These are phyloP conservation scores for Rhizophagus sp. DNA, from an alignment of 192 early-diverging fungal genomes.

Conservation along the genomic window DNA sequence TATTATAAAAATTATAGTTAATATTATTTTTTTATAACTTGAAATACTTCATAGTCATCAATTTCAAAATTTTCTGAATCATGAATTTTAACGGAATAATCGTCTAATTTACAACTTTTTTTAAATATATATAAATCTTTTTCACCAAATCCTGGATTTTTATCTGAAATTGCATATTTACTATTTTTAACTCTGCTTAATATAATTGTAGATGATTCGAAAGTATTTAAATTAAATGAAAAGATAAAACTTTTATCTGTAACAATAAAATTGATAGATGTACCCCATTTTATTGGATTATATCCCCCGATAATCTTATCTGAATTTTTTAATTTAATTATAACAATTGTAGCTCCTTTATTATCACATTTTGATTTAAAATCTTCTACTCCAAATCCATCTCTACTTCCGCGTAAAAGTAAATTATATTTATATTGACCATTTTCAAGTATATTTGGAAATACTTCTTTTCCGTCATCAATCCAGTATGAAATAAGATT, in stretches of 20 bases:
- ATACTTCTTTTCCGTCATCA: background rate
- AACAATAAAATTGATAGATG: background rate
- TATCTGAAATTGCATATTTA: background rate
- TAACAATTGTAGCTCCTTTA: constrained; percentile 4
- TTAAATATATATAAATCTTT: no score
- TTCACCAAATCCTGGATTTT: no score
- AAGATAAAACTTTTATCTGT: background rate
- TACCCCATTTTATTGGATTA: background rate
- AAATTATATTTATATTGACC: constrained; percentile 14
- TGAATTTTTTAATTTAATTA: background rate
- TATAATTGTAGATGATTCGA: background rate
- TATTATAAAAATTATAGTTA: no score
- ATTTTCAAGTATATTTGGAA: no score
- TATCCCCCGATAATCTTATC: constrained; percentile 1
- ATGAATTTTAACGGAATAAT: no score
- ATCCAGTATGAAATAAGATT: constrained; percentile 24
- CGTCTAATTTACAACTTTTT: no score
- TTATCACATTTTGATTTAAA: background rate
- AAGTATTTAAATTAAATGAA: background rate
- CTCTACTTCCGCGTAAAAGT: constrained; percentile 9
- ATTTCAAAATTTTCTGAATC: no score
- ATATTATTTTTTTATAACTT: no score
- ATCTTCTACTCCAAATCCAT: constrained; percentile 3
- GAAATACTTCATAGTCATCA: no score
- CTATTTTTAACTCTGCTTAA: background rate